Conservation (phyloP, 352 stramenopile genomes). For the Phytopythium chamaehyphon region DNA sequence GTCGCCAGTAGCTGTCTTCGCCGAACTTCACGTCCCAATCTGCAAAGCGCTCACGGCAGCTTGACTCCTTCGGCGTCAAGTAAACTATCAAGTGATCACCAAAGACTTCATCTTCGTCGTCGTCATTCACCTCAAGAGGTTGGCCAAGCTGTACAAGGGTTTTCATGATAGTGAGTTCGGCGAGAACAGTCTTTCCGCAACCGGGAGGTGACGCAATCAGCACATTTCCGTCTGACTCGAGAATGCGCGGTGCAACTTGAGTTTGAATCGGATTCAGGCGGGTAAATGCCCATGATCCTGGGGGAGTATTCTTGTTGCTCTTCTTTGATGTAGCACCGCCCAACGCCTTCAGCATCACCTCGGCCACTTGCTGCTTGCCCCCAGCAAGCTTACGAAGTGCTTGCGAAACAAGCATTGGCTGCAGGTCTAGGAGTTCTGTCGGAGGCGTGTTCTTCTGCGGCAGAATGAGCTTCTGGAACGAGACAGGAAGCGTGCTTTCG, state of each 20-base stretch:
- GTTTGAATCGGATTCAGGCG: slow-evolving; percentile 99
- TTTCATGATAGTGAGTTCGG: slow-evolving; percentile 96
- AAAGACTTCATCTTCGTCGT: slow-evolving; percentile 12
- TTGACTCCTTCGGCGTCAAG: slow-evolving; percentile 88
- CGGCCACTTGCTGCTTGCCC: slow-evolving; percentile 57
- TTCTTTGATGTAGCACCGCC: background rate
- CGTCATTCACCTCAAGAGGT: slow-evolving; percentile 46
- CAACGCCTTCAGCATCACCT: slow-evolving; percentile 45
- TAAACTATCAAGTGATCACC: slow-evolving; percentile 90
- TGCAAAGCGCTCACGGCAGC: slow-evolving; percentile 56
- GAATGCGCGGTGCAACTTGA: slow-evolving; percentile 94
- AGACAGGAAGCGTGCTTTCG: slow-evolving; percentile 94
- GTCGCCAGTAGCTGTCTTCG: slow-evolving; percentile 66
- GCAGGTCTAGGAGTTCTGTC: slow-evolving; percentile 97
- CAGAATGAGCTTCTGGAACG: slow-evolving; percentile 98
- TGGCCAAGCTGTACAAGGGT: slow-evolving; percentile 67
- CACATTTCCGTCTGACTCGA: slow-evolving; percentile 94
- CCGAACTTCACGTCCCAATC: slow-evolving; percentile 89
- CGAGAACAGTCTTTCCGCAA: slow-evolving; percentile 93
- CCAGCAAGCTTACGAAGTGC: slow-evolving; percentile 64
- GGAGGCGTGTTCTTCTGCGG: slow-evolving; percentile 97
- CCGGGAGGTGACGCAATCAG: slow-evolving; percentile 95
- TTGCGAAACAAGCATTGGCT: slow-evolving; percentile 93
- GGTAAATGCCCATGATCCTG: slow-evolving; percentile 73
- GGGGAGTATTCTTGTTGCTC: slow-evolving; percentile 29